Base-by-base conservation (phyloP, 2,329 filamentous ascomycete species). In the Claviceps quebecensis region DNA sequence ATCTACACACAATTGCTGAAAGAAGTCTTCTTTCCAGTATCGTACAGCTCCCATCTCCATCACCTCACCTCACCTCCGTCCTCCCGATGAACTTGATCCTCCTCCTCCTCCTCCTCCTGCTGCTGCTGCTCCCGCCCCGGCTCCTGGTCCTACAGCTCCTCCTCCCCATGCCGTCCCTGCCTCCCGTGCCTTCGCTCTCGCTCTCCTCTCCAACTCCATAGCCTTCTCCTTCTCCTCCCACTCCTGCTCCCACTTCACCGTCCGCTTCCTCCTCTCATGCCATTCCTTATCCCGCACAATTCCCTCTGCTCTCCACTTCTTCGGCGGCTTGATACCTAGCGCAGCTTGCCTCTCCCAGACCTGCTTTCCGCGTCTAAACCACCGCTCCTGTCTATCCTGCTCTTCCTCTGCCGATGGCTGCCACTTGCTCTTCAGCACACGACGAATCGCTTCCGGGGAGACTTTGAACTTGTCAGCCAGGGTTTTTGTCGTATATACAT, bases 391-490 rank as follows among this genome's bases (percentile, higher is more conserved):
- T 51, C 81, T 73, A 3, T 75, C 68, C 54, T 73, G 63, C 54
- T 81, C 77, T 60, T 83, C 76, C 50, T 80, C 74, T 26, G 74
- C 72, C 7, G 63, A 72, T 3, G 86, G 82, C 59, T 69, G 68
- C 83, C 87, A 93, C 54, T 87, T 89, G 64, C 78, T 80, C 70
- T 79, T 87, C 55, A 98, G 70, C 49, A 98, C 95, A 38, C 93
- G 79, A 11, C 90, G 81, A 53, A 97, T 86, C 1, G 83, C 87
- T 64, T 98, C 93, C 2, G 86, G 74, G 0, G 88, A 89, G n/a
- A 96, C 74, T 65, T 89, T 75, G 67, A 97, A 98, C 58, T 88
- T 80, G 1, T 81, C 63, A 0, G 91, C 80, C 14, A 97, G 79
- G 37, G 80, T 75, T 16, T 75, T 67, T 0, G 86, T 94, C 4